Evolutionary conservation across 148 eudicot species (phyloP).

Genomic region (Amaranthus cruentus): DNA sequence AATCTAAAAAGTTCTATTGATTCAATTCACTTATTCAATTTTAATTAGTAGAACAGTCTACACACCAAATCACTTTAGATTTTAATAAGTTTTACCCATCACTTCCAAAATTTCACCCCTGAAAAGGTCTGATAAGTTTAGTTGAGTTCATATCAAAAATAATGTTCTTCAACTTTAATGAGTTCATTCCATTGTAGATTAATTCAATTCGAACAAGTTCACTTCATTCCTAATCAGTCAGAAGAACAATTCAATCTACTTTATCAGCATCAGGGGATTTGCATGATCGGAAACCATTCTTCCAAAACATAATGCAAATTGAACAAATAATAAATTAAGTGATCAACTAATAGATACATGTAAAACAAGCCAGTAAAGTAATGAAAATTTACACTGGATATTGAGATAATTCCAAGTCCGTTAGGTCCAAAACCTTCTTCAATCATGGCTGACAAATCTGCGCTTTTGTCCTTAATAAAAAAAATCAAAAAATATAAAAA

Average conservation of each 20-base stretch:
- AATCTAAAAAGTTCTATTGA: too few species aligned
- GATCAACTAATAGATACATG: neutral
- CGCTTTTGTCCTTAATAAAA: constrained; percentile 43
- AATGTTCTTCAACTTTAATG: too few species aligned
- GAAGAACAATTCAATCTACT: neutral
- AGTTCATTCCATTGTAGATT: too few species aligned
- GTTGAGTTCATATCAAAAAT: too few species aligned
- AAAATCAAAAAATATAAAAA: constrained; percentile 5
- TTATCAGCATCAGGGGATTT: neutral
- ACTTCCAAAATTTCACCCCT: too few species aligned
- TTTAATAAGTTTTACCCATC: too few species aligned
- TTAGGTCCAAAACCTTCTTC: constrained; percentile 85
- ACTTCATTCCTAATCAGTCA: too few species aligned
- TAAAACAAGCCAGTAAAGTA: neutral
- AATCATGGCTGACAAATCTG: constrained; percentile 62
- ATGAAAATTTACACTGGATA: constrained; percentile 49
- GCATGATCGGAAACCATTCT: neutral
- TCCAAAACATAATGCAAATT: neutral
- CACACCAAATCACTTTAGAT: too few species aligned
- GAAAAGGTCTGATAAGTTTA: too few species aligned
- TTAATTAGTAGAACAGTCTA: too few species aligned
- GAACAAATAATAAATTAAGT: neutral
- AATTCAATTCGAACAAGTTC: too few species aligned
- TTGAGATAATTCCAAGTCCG: constrained; percentile 78
- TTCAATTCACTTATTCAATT: too few species aligned